Base-by-base conservation (phyloP, 2,329 filamentous ascomycete species). In the Botrytis hyacinthi region DNA sequence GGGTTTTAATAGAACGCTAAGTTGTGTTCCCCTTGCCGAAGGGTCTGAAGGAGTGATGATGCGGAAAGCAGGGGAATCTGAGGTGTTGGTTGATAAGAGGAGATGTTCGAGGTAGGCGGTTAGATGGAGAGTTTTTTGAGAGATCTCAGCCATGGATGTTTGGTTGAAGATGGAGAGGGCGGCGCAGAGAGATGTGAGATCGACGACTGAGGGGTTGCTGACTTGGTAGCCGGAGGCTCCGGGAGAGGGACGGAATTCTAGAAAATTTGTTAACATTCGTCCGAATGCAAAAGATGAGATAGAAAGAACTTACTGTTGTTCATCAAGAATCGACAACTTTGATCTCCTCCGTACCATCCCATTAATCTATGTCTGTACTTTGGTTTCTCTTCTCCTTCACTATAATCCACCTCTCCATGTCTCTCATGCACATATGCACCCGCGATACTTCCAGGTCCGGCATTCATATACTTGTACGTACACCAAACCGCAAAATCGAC, bases 401-500 rank as follows among this genome's bases (percentile, higher is more conserved):
- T 79, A 59, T 84, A 80, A 57, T 83, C 82, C 18, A 93, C 89
- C 37, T 81, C 81, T 59, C 91, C 90, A 80, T 97, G 92, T 57
- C 84, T 86, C 80, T 93, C 89, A 81, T 97, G 93, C 14, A 97
- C 92, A 77, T 94, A 97, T 0, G 91, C 85, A 0, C 92, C 94
- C 1, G 89, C 93, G 76, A 97, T 97, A 26, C 90, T 87, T 6
- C 94, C 94, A 0, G 94, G 93, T 0, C 94, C 94, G 40, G 91
- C 90, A 80, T 97, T 97, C 81, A 97, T 88, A 84, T 97, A 97
- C 84, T 97, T 97, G 86, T 97, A 97, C 29, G 91, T 95, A 83
- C 94, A 97, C 94, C 94, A 97, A 71, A 89, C 93, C 26, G 95
- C 94, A 79, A 97, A 97, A 81, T 97, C 94, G 48, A 97, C 93